Conservation (phyloP, 1,139 yeast genomes). For the Schwanniomyces etchellsii region DNA sequence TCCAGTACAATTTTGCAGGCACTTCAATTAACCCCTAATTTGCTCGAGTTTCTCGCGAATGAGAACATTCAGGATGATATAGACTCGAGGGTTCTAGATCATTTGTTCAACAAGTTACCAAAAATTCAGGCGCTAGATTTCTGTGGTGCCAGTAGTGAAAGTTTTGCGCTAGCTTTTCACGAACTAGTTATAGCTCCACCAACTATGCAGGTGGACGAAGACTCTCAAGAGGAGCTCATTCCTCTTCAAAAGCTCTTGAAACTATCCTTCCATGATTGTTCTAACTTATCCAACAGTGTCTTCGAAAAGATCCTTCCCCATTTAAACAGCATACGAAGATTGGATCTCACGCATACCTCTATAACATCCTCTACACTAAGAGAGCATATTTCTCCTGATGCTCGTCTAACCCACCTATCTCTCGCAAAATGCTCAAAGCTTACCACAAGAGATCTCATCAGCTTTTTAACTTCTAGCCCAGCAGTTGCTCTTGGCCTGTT, state of each 20-base stretch:
- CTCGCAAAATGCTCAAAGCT: constrained; percentile 74
- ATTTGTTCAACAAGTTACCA: constrained; percentile 55
- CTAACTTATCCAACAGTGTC: constrained; percentile 58
- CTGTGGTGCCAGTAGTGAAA: constrained; percentile 76
- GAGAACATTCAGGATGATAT: constrained; percentile 87
- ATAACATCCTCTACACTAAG: constrained; percentile 53
- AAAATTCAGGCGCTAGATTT: constrained; percentile 72
- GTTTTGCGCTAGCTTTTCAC: constrained; percentile 60
- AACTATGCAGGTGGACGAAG: constrained; percentile 5
- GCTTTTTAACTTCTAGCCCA: constrained; percentile 70
- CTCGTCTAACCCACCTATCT: constrained; percentile 69
- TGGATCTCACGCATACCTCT: constrained; percentile 81
- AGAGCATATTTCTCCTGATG: constrained; percentile 43
- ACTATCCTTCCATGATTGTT: constrained; percentile 83
- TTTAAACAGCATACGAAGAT: constrained; percentile 54
- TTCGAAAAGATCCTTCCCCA: constrained; percentile 55
- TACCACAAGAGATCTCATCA: constrained; percentile 67
- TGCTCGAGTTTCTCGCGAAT: constrained; percentile 73
- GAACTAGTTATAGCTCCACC: constrained; percentile 20
- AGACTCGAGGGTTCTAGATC: constrained; percentile 53
- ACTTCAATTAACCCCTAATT: constrained; percentile 56
- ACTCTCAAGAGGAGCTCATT: constrained; percentile 7
- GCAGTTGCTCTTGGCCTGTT: constrained; percentile 52
- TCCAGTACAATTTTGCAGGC: constrained; percentile 62
- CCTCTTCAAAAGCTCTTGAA: constrained; percentile 36